phyloP scores from a whole-genome alignment of 768 basidiomycete species.

The Termitomyces sp. region DNA sequence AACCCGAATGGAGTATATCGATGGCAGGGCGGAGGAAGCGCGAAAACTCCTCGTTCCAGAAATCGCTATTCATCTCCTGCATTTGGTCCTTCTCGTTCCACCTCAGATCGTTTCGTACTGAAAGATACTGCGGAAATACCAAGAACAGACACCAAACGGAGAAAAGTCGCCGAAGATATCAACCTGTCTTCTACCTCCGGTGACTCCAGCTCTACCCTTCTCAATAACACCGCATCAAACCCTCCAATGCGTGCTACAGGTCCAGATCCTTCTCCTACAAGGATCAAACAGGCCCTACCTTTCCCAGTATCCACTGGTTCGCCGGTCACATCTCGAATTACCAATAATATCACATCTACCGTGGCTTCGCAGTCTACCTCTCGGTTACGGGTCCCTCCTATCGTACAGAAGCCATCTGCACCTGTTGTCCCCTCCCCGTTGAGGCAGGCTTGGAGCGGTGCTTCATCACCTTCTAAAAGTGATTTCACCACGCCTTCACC shows the following conservation, averaged over 20 bases:
- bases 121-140: slow-evolving; percentile 32
- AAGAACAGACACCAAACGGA: slow-evolving; percentile 51
- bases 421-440: slow-evolving; percentile 71
- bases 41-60: slow-evolving; percentile 40
- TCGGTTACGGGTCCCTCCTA: slow-evolving; percentile 35
- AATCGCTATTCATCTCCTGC: slow-evolving; percentile 73
- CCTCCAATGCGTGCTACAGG: slow-evolving; percentile 25
- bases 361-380: slow-evolving; percentile 20
- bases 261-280: slow-evolving; percentile 27
- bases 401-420: slow-evolving; percentile 43
- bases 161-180: slow-evolving; percentile 47
- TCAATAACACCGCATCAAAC: slow-evolving; percentile 13
- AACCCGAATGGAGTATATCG: slow-evolving; percentile 74
- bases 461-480: slow-evolving; percentile 28
- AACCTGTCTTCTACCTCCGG: slow-evolving; percentile 25
- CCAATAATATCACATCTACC: slow-evolving; percentile 12
- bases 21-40: slow-evolving; percentile 75
- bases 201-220: slow-evolving; percentile 15
- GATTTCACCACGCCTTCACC: slow-evolving; percentile 26
- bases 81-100: slow-evolving; percentile 51
- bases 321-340: slow-evolving; percentile 23
- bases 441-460: slow-evolving; percentile 63
- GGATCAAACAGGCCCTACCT: slow-evolving; percentile 23
- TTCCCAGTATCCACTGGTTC: slow-evolving; percentile 27
- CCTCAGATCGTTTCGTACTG: slow-evolving; percentile 30